A percentile compares a stretch with the other conserved stretches of the same genome.
phyloP scores from a whole-genome alignment of 2,329 filamentous ascomycete species.

The Didymella keratinophila region DNA sequence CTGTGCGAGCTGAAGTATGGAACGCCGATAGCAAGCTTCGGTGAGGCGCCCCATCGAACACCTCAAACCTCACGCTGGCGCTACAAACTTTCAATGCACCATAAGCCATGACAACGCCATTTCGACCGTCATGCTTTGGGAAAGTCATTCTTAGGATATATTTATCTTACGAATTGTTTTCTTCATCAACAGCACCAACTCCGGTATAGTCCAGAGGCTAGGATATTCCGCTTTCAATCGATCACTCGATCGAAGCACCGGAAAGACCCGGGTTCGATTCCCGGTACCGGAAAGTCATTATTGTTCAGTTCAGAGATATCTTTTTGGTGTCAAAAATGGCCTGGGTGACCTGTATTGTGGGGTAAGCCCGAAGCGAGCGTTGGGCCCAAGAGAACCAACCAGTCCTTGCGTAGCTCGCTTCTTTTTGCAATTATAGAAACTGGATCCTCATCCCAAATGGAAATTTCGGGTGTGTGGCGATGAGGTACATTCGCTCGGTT shows the following conservation, averaged over 20 bases:
- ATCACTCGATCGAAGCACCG: conserved; percentile 17
- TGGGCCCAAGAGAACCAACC: no score
- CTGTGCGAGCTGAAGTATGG: background rate
- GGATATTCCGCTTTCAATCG: conserved; percentile 25
- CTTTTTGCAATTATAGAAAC: no score
- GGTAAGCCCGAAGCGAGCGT: background rate
- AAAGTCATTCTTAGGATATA: background rate
- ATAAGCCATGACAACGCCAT: background rate
- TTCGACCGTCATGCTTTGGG: background rate
- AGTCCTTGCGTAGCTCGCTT: no score
- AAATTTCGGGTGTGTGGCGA: no score
- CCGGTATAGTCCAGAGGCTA: conserved; percentile 26
- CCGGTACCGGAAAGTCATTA: conserved; percentile 36
- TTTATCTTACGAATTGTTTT: background rate
- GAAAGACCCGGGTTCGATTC: conserved; percentile 37
- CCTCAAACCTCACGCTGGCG: background rate
- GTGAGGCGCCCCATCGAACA: background rate
- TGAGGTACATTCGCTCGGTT: no score
- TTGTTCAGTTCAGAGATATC: conserved; percentile 1
- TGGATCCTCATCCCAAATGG: no score
- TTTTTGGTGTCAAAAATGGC: background rate
- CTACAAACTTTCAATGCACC: background rate
- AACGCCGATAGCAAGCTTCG: background rate
- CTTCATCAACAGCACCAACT: conserved; percentile 16
- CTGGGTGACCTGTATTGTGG: background rate